Percentiles rank a stretch among this genome's conserved stretches.
phyloP scores from a whole-genome alignment of 2,329 filamentous ascomycete genomes.

The Hypoxylon sp. region DNA sequence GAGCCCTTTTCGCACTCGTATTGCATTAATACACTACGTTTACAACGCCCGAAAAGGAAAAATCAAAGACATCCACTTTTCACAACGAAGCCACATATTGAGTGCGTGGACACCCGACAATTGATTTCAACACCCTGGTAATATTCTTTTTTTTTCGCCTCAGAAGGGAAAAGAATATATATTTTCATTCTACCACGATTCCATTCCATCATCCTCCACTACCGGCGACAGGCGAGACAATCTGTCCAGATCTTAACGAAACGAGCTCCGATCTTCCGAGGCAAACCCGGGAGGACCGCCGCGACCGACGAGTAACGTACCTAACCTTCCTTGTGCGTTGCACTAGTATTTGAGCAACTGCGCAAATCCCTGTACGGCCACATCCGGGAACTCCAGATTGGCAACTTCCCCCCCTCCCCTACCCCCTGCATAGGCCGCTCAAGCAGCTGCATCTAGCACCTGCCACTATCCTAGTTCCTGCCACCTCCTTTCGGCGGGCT shows the following conservation, averaged over 20 bases:
- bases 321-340: not conserved
- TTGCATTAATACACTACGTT: constrained; percentile 17
- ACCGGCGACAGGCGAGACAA: constrained; percentile 37
- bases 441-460: constrained; percentile 38
- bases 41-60: constrained; percentile 29
- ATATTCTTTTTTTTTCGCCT: constrained; percentile 10
- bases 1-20: constrained; percentile 29
- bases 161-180: constrained; percentile 7
- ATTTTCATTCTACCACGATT: constrained; percentile 29
- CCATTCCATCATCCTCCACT: constrained; percentile 26
- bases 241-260: constrained; percentile 20
- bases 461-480: constrained; percentile 37
- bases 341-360: constrained; percentile 26
- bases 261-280: constrained; percentile 36
- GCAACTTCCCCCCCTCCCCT: constrained; percentile 16
- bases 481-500: constrained; percentile 27
- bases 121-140: constrained; percentile 26
- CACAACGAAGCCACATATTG: constrained; percentile 42
- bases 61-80: constrained; percentile 40
- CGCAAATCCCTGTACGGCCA: constrained; percentile 32
- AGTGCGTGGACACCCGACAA: constrained; percentile 33
- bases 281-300: constrained; percentile 39
- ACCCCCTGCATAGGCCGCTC: constrained; percentile 37
- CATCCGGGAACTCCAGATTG: constrained; percentile 30
- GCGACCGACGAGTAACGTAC: constrained; percentile 32